Conservation (phyloP, 1,139 yeast species). For the Kazachstania sp. region DNA sequence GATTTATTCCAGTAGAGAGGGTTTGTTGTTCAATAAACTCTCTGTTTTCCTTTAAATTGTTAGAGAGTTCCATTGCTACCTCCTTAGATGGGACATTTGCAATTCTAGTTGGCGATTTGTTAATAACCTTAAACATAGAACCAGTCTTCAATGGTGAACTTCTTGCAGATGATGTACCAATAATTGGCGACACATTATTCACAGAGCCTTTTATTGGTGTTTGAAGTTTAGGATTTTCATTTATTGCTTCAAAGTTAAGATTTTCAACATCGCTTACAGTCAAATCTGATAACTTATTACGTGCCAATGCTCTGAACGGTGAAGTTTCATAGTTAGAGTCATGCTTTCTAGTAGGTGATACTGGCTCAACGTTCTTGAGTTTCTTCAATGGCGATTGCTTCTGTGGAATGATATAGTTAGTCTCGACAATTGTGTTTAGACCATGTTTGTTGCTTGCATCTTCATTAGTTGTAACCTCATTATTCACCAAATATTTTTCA, state of each 20-base stretch:
- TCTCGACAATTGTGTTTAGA: background rate
- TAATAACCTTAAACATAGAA: slow-evolving; percentile 4
- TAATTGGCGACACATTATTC: background rate
- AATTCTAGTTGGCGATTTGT: slow-evolving; percentile 8
- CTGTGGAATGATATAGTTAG: background rate
- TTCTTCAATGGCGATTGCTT: background rate
- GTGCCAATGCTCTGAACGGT: slow-evolving; percentile 3
- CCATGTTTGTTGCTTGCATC: background rate
- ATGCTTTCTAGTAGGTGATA: background rate
- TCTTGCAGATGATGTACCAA: background rate
- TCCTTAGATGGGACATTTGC: background rate
- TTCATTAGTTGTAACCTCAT: background rate
- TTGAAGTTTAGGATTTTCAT: background rate
- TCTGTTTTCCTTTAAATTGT: background rate
- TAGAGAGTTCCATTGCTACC: background rate
- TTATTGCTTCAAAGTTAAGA: background rate
- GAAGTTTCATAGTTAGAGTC: background rate
- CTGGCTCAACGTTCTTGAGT: background rate
- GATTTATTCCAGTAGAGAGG: background rate
- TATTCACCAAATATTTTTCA: slow-evolving; percentile 7
- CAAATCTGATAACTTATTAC: background rate
- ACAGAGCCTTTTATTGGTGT: background rate
- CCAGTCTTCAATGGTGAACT: background rate
- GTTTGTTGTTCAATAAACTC: background rate
- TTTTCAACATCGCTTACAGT: background rate